Evolutionary conservation across 2,329 filamentous ascomycete species (phyloP), one percentile per base, ranked within the genome.

Genomic region (Penicillium paneum): DNA sequence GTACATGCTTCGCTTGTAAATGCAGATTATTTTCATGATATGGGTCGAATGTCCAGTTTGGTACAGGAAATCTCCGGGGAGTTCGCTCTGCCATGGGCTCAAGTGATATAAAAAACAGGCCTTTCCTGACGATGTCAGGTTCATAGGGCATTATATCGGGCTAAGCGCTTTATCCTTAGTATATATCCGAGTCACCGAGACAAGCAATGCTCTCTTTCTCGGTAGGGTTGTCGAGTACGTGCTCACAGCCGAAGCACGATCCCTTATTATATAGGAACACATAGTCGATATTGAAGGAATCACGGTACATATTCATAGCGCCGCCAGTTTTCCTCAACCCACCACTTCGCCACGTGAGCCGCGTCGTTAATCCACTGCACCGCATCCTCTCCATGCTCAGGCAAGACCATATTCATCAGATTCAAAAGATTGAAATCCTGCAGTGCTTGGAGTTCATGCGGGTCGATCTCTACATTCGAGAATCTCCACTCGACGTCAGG

Each of bases 401-500:
- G 52, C 39, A 56, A 45, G 8, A 75, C 66, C 3, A 56, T 57
- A 2, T 66, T 54, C 5, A 65, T 42, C 12, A 76, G 54, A 21
- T 65, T 64, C 1, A 49, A 26, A 26, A 71, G 52, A 12, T 66
- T 64, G 58, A 72, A 74, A n/a, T 65, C 65, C 41, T 70, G 69
- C 6, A 73, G 56, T 1, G 65, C 59, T 8, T 70, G 39, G 1
- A 63, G 32, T 55, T 76, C 74, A 29, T 69, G 55, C 1, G 74
- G 71, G 49, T 76, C 73, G 6, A 55, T 59, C 2, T 62, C 60
- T 6, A 69, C 60, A 38, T 75, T 61, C 1, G 72, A 70, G 58
- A 76, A 76, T 36, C 61, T 49, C 56, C 65, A 73, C 13, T 65
- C 61, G 15, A 79, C 88, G 47, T 90, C 89, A 70, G 95, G 90